Evolutionary conservation across 2,329 filamentous ascomycete genomes (phyloP).

Genomic region (Colletotrichum sp.): DNA sequence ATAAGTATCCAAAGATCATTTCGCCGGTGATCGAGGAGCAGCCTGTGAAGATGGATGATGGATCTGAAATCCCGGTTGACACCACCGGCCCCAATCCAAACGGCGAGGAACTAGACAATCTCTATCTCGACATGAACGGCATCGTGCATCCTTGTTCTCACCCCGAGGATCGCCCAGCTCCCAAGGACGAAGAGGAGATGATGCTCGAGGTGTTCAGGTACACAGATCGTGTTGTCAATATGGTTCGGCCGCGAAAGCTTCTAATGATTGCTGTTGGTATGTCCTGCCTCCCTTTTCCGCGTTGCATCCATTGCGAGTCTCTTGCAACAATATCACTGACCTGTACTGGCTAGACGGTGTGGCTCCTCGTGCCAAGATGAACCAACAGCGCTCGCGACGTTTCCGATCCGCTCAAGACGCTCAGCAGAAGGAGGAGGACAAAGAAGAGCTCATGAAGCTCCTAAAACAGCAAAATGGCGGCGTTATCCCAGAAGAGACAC

Average conservation of each 20-base stretch:
- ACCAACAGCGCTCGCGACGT: conserved; percentile 94
- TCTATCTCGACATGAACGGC: conserved; percentile 99
- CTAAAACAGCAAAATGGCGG: conserved; percentile 79
- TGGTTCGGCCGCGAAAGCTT: conserved; percentile 94
- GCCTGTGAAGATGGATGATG: conserved; percentile 80
- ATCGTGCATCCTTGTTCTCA: conserved; percentile 99
- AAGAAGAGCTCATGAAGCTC: conserved; percentile 84
- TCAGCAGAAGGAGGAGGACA: conserved; percentile 90
- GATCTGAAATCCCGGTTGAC: conserved; percentile 83
- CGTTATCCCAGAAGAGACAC: conserved; percentile 62
- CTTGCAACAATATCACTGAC: not conserved
- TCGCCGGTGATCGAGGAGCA: conserved; percentile 88
- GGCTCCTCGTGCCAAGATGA: conserved; percentile 98
- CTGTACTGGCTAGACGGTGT: conserved; percentile 74
- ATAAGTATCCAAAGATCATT: conserved; percentile 97
- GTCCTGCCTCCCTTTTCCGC: conserved; percentile 33
- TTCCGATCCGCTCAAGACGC: conserved; percentile 96
- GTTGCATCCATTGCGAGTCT: not conserved
- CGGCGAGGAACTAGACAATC: conserved; percentile 95
- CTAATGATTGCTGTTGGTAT: conserved; percentile 96
- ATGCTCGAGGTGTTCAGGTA: conserved; percentile 99
- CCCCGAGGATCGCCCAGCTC: conserved; percentile 89
- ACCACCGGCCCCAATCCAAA: conserved; percentile 88
- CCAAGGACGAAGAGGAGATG: conserved; percentile 97
- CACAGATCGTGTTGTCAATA: conserved; percentile 98